Evolutionary conservation across 495 filamentous ascomycete species (phyloP), one percentile per base, ranked within the genome.

Genomic region (Aspergillus mulundensis): DNA sequence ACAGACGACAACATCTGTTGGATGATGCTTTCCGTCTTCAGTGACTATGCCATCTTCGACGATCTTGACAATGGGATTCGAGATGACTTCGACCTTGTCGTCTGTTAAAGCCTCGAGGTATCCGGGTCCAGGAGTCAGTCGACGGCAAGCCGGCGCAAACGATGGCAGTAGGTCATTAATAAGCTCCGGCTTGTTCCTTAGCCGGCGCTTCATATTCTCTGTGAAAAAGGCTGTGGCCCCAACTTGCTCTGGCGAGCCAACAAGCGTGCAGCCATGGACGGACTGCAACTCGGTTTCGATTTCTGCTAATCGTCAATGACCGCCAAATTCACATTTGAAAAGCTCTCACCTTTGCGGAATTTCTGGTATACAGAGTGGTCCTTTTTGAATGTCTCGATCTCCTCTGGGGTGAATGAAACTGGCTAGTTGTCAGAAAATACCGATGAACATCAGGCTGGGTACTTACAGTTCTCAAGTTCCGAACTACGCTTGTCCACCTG

Each of bases 201-300:
- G 58, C 0, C 74, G 70, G 10, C 65, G 61, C 41, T 64, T 70
- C 75, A 80, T 79, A 19, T 75, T 70, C 41, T 74, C 57, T 11
- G 57, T 58, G 49, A 80, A 78, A 7, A 62, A 36, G 1, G 62
- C 61, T 15, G 60, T 67, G 5, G 67, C 64, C n/a, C 54, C 65
- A 14, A 71, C 36, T 59, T 77, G 73, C 61, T 70, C 68, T 2
- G 70, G 67, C 2, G 68, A 66, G 23, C 74, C 72, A 4, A 57
- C 63, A 7, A 76, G 54, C 1, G 71, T 77, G 8, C 57, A 55
- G 30, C 64, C 64, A 47, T 81, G 79, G 16, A 76, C 65, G 12
- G 71, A 74, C 50, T 83, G 81, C 42, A 81, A 60, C 6, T 74
- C 70, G 6, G 65, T 59, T 46, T 84, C 81, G 47, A 81, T 64